Percentiles rank a stretch among this genome's conserved stretches.
Conservation (phyloP, 768 basidiomycete species). For the Serendipita vermifera region DNA sequence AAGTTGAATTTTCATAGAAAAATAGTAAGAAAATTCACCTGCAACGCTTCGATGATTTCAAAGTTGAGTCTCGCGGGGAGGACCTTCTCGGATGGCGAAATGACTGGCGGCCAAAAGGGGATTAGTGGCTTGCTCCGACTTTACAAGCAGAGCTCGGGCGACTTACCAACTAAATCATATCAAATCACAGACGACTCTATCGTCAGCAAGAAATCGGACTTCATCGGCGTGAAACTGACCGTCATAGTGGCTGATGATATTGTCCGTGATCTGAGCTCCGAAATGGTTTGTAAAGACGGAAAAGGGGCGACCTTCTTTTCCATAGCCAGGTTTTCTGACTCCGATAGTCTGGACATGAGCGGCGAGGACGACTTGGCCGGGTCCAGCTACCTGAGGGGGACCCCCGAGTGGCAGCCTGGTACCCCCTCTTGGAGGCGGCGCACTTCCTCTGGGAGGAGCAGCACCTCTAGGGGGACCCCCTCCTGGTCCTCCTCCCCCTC, state of each 20-base stretch:
- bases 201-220: neutral
- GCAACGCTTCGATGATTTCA: conserved; percentile 52
- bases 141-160: neutral
- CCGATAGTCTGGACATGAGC: conserved; percentile 42
- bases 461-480: conserved; percentile 8
- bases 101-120: conserved; percentile 30
- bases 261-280: conserved; percentile 43
- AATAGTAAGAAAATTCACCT: conserved; percentile 23
- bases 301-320: conserved; percentile 38
- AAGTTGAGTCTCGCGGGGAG: conserved; percentile 57
- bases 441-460: neutral
- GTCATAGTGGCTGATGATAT: conserved; percentile 65
- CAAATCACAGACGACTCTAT: neutral
- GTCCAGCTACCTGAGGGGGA: conserved; percentile 4
- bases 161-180: conserved; percentile 33
- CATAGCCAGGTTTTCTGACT: conserved; percentile 55
- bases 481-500: conserved; percentile 11
- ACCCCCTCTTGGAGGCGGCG: conserved; percentile 2
- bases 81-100: conserved; percentile 53
- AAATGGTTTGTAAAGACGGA: conserved; percentile 50
- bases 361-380: neutral
- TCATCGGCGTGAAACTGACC: conserved; percentile 31
- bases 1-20: neutral
- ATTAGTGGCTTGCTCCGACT: too few species aligned
- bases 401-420: neutral